These are phyloP conservation scores for Pichia exigua DNA, from an alignment of 805 yeast species.

Conservation along the genomic window DNA sequence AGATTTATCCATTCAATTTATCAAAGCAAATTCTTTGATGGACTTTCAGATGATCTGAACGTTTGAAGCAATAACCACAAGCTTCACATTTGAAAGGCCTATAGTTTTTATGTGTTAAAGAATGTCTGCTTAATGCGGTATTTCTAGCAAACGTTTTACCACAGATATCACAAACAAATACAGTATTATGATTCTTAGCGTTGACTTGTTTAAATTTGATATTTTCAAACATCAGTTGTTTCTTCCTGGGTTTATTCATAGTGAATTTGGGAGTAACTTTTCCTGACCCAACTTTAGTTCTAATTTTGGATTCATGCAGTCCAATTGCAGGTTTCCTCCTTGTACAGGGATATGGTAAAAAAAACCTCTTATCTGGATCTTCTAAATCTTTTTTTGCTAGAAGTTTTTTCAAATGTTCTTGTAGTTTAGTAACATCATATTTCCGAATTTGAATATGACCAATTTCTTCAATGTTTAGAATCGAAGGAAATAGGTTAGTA, in stretches of 20 bases:
- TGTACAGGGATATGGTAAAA: background rate
- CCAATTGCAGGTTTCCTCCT: background rate
- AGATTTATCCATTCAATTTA: background rate
- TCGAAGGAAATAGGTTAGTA: background rate
- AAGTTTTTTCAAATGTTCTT: conserved; percentile 1
- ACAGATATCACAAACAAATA: conserved; percentile 19
- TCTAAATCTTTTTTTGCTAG: background rate
- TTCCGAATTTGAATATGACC: conserved; percentile 1
- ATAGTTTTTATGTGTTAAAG: conserved; percentile 21
- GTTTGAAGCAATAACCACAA: conserved; percentile 23
- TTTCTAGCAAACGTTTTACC: conserved; percentile 21
- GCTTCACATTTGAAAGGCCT: conserved; percentile 21
- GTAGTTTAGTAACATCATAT: conserved; percentile 4
- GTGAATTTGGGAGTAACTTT: background rate
- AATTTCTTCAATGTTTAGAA: background rate
- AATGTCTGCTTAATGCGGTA: conserved; percentile 23
- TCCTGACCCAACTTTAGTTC: background rate
- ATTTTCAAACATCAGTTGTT: too few relatives aligned
- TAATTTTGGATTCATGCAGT: background rate
- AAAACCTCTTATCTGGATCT: background rate
- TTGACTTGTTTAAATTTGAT: too few relatives aligned
- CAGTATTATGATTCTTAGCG: background rate
- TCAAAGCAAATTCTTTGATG: conserved; percentile 12
- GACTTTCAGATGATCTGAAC: conserved; percentile 24
- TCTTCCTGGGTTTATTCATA: background rate